These are phyloP conservation scores for Haplographium delicatum DNA, from an alignment of 495 filamentous ascomycete genomes.

Conservation along the genomic window DNA sequence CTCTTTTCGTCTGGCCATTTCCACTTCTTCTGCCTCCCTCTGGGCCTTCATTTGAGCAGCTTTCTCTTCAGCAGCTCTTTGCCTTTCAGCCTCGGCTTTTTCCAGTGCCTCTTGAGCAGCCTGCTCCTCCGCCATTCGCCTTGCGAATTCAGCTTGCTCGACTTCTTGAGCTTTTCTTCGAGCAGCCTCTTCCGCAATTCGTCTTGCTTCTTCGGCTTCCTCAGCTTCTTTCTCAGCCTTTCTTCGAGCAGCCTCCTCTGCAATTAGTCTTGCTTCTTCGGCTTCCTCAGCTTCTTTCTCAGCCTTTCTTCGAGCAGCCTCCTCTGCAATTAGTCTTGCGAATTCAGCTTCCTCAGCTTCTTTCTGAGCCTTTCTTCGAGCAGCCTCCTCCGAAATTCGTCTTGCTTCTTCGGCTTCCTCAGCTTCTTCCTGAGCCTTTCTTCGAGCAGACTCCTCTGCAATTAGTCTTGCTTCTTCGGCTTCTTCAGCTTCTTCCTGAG, in stretches of 20 bases:
- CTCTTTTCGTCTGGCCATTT: not conserved
- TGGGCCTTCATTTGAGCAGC: not conserved
- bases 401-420: not conserved
- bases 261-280: too few relatives aligned
- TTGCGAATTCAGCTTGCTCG: not conserved
- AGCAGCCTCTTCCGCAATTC: not conserved
- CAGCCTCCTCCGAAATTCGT: not conserved
- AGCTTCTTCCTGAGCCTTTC: not conserved
- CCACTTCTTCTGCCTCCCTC: not conserved
- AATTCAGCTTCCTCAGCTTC: constrained; percentile 1
- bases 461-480: constrained; percentile 9
- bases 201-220: not conserved
- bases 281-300: constrained; percentile 3
- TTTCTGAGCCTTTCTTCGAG: not conserved
- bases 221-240: not conserved
- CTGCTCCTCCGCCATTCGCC: too few relatives aligned
- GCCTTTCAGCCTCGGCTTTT: not conserved
- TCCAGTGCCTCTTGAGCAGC: not conserved
- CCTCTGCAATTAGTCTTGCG: not conserved
- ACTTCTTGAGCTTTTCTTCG: not conserved
- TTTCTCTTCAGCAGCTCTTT: too few relatives aligned
- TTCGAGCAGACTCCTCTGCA: not conserved
- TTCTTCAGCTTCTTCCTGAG: not conserved
- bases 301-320: not conserved
- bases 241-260: constrained; percentile 1